Percentiles rank a stretch among this genome's conserved stretches.
phyloP scores from a whole-genome alignment of 1,284 basidiomycete genomes.

The Moesziomyces parantarcticus region DNA sequence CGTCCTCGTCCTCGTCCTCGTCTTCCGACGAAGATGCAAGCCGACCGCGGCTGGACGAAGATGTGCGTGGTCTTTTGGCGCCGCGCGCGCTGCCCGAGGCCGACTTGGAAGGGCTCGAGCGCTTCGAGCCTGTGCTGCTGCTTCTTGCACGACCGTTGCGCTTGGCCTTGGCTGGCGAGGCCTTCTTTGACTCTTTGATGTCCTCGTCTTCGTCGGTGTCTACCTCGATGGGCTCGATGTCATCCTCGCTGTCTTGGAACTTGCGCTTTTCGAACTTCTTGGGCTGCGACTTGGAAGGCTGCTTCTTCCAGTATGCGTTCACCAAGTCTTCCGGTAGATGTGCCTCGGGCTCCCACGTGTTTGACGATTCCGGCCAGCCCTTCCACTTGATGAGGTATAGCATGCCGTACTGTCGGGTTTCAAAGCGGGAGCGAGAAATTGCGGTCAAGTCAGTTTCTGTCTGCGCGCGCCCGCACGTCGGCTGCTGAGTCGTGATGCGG shows the following conservation, averaged over 20 bases:
- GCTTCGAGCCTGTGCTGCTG: not conserved
- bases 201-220: constrained; percentile 8
- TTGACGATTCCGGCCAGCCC: constrained; percentile 34
- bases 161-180: constrained; percentile 4
- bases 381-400: constrained; percentile 56
- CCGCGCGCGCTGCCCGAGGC: not conserved
- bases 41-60: constrained; percentile 2
- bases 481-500: not conserved
- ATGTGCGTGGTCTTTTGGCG: constrained; percentile 15
- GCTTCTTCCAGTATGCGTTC: constrained; percentile 47
- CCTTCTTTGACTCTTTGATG: not conserved
- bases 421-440: not conserved
- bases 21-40: constrained; percentile 7
- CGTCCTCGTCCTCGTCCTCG: constrained; percentile 4
- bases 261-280: constrained; percentile 28
- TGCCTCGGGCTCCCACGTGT: constrained; percentile 53
- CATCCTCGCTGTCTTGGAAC: constrained; percentile 19
- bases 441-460: no score
- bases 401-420: constrained; percentile 17
- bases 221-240: constrained; percentile 24
- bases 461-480: no score
- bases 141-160: not conserved
- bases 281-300: constrained; percentile 42
- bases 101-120: not conserved
- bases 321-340: constrained; percentile 19